These are phyloP conservation scores for Coffea canephora DNA, from an alignment of 257 asterid genomes.

Conservation along the genomic window DNA sequence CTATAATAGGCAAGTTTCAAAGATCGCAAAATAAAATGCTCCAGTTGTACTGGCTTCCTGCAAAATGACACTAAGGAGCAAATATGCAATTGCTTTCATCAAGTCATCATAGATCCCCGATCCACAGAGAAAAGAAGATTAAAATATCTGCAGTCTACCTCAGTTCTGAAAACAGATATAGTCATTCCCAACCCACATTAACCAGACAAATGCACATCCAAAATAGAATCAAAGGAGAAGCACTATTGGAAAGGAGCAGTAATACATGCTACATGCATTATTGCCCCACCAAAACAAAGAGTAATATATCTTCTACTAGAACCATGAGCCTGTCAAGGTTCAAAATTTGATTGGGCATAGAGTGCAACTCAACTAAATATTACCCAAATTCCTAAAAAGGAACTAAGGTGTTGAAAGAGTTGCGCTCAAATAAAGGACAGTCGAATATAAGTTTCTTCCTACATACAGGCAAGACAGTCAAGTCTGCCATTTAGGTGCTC, in stretches of 20 bases:
- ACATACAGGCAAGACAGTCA: conserved; percentile 53
- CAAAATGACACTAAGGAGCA: conserved; percentile 15
- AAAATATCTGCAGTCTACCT: background rate
- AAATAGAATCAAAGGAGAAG: background rate
- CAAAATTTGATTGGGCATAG: conserved; percentile 25
- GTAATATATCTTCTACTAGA: conserved; percentile 10
- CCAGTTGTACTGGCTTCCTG: conserved; percentile 16
- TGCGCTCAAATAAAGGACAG: conserved; percentile 42
- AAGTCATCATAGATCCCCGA: background rate
- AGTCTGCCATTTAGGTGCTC: conserved; percentile 50
- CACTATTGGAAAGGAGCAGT: background rate
- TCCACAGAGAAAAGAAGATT: background rate
- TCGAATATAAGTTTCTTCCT: conserved; percentile 53
- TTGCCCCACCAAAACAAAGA: conserved; percentile 14
- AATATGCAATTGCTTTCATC: conserved; percentile 16
- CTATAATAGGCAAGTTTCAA: conserved; percentile 4
- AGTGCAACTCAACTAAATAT: conserved; percentile 35
- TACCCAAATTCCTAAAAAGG: conserved; percentile 40
- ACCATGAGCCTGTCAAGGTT: conserved; percentile 19
- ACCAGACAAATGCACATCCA: conserved; percentile 8
- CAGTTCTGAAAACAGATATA: background rate
- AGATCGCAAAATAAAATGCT: conserved; percentile 19
- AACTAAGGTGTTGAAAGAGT: conserved; percentile 42
- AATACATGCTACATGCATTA: background rate
- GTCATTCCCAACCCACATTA: background rate